A percentile compares a stretch with the other conserved stretches of the same genome.
These are phyloP conservation scores for Populus nigra DNA, from an alignment of 345 rosid genomes.

Conservation along the genomic window DNA sequence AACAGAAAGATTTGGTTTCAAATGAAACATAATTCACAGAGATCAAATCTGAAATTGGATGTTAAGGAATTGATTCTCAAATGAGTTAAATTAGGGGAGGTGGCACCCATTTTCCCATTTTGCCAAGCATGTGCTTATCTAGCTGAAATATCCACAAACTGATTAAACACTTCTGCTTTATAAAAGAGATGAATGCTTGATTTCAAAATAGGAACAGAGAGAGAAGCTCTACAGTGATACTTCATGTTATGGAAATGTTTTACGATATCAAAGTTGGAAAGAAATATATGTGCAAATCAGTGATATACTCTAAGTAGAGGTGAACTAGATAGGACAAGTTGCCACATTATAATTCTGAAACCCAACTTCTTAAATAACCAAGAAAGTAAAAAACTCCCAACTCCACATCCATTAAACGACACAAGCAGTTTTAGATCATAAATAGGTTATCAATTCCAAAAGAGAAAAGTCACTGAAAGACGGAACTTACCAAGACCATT, in stretches of 20 bases:
- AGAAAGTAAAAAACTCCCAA: not conserved
- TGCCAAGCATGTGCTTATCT: not conserved
- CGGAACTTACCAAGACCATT: conserved; percentile 74
- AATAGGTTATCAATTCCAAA: not conserved
- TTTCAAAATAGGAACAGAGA: not conserved
- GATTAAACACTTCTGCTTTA: not conserved
- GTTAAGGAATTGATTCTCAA: too few species aligned
- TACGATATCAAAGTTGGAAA: not conserved
- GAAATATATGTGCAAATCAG: not conserved
- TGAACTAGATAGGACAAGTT: not conserved
- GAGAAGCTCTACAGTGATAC: not conserved
- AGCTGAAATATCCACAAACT: not conserved
- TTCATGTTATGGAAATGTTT: not conserved
- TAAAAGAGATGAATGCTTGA: not conserved
- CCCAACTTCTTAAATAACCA: not conserved
- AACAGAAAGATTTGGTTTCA: too few species aligned
- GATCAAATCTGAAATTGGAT: too few species aligned
- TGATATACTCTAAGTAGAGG: not conserved
- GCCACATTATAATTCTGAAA: not conserved
- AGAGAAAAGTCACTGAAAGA: not conserved
- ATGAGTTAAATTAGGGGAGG: not conserved
- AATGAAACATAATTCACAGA: too few species aligned
- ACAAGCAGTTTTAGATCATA: not conserved
- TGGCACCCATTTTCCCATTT: not conserved
- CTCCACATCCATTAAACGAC: not conserved